Base-by-base conservation (phyloP, 2,329 filamentous ascomycete species). In the Aspergillus sp. region DNA sequence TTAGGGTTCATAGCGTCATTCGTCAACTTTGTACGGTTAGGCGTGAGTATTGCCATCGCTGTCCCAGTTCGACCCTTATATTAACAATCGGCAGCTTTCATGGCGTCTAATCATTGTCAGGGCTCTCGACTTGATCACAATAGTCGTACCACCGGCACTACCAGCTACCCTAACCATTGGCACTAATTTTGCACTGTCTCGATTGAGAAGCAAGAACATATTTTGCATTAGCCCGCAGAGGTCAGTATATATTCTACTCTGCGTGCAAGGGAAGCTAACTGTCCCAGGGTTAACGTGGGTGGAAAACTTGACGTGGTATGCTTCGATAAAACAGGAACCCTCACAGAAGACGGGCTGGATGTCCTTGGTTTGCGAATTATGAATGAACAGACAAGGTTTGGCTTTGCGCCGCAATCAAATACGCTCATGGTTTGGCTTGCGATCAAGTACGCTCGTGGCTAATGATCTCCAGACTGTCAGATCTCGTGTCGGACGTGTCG, bases 281-380 rank as follows among this genome's bases (percentile, higher is more conserved):
- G 34, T 41, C 15, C 34, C 34, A 81, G 95, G 70, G 94, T 99
- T 60, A 99, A 98, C 71, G 93, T 99, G 6, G 95, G 91, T 17
- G 95, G 96, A 54, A 98, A 98, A 77, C 81, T 99, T 4, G 95
- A 99, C 73, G 87, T 98, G 11, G 91, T 99, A 79, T 97, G 94
- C 77, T 99, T 99, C 67, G 95, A 99, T 79, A 99, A 99, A 80
- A 99, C 95, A 0, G 95, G 95, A n/a, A 99, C 95, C 0, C 81
- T 99, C 57, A 99, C 95, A 0, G 95, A 98, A 77, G 95, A 99
- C 75, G 95, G 95, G 0, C 80, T 99, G 47, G 96, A 99, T 75
- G 92, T 99, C 19, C 84, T 99, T 13, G 95, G 95, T 13, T 88
- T 97, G 22, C 88, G 92, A 38, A 87, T 95, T 7, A 92, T 92